A percentile compares a stretch with the other conserved stretches of the same genome.
phyloP scores from a whole-genome alignment of 208 protist genomes.

The Porcisia hertigi region DNA sequence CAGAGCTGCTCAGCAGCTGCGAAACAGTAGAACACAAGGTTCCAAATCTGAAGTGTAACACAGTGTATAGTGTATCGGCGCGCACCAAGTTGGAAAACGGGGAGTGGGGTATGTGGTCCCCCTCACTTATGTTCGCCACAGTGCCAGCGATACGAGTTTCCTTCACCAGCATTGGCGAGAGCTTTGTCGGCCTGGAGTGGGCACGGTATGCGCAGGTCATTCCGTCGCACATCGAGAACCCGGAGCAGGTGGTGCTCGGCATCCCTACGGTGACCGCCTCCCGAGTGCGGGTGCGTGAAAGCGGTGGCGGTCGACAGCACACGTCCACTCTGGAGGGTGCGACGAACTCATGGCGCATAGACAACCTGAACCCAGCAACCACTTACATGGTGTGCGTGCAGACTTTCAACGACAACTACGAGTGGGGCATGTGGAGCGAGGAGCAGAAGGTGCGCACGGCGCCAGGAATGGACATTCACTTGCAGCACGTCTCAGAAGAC shows the following conservation, averaged over 20 bases:
- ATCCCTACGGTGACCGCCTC: slow-evolving; percentile 82
- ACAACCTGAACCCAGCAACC: slow-evolving; percentile 71
- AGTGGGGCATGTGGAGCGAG: slow-evolving; percentile 91
- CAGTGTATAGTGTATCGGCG: slow-evolving; percentile 85
- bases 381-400: slow-evolving; percentile 89
- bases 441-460: slow-evolving; percentile 88
- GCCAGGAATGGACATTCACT: slow-evolving; percentile 78
- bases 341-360: slow-evolving; percentile 60
- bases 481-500: slow-evolving; percentile 91
- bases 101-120: slow-evolving; percentile 92
- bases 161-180: slow-evolving; percentile 88
- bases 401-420: slow-evolving; percentile 91
- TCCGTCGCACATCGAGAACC: slow-evolving; percentile 55
- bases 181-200: slow-evolving; percentile 81
- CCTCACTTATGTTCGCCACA: slow-evolving; percentile 79
- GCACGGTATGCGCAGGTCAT: slow-evolving; percentile 70
- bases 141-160: slow-evolving; percentile 75
- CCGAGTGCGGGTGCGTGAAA: slow-evolving; percentile 80
- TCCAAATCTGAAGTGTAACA: slow-evolving; percentile 86
- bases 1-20: slow-evolving; percentile 66
- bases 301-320: slow-evolving; percentile 64
- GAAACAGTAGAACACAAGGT: slow-evolving; percentile 76
- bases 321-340: slow-evolving; percentile 73
- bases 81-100: slow-evolving; percentile 85
- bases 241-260: slow-evolving; percentile 53